Percentiles rank a stretch among this genome's conserved stretches.
phyloP scores from a whole-genome alignment of 371 early-diverging fungal species.

The Rhizopus delemar region DNA sequence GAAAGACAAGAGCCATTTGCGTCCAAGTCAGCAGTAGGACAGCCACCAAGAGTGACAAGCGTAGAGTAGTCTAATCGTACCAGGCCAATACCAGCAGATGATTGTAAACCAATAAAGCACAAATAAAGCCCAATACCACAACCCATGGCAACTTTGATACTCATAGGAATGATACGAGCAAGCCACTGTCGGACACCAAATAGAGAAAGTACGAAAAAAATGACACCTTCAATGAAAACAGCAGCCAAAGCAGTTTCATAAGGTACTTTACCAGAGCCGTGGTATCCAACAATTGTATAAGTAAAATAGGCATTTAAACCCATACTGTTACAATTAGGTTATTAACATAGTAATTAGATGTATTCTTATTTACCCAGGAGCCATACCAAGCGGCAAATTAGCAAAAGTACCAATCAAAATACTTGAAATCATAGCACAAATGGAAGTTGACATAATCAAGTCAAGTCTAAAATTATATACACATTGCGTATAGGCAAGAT shows the following conservation, averaged over 20 bases:
- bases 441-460: conserved; percentile 72
- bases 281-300: conserved; percentile 78
- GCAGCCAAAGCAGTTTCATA: conserved; percentile 76
- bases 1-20: conserved; percentile 52
- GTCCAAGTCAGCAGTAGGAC: conserved; percentile 56
- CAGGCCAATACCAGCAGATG: conserved; percentile 77
- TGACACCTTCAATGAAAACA: conserved; percentile 78
- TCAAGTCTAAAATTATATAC: conserved; percentile 65
- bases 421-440: conserved; percentile 66
- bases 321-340: conserved; percentile 38
- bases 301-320: conserved; percentile 83
- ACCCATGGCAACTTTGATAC: conserved; percentile 73
- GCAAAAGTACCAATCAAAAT: conserved; percentile 70
- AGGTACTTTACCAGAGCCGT: conserved; percentile 68
- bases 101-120: conserved; percentile 74
- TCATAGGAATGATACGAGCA: conserved; percentile 70
- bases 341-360: no score
- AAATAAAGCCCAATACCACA: conserved; percentile 80
- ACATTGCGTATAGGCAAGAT: conserved; percentile 62
- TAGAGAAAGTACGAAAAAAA: conserved; percentile 71
- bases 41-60: conserved; percentile 69
- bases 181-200: conserved; percentile 80
- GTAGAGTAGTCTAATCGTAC: conserved; percentile 63
- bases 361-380: conserved; percentile 51
- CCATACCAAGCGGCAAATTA: conserved; percentile 77